Evolutionary conservation across 2,329 filamentous ascomycete genomes (phyloP).

Genomic region (Pezicula rhizophila): DNA sequence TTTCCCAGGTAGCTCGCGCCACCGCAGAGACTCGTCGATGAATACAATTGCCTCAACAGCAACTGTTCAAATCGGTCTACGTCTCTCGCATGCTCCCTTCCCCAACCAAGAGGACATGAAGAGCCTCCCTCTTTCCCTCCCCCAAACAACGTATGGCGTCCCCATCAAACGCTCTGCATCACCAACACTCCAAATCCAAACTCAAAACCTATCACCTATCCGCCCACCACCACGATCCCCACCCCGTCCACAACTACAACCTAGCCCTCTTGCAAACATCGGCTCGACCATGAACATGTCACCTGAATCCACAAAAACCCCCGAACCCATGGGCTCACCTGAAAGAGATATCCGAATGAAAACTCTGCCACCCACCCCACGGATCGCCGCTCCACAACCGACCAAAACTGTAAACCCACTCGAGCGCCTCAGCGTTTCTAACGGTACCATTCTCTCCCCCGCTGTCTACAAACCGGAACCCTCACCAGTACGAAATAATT

Average conservation of each 20-base stretch:
- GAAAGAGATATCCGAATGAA: constrained; percentile 9
- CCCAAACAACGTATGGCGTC: constrained; percentile 30
- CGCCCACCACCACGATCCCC: constrained; percentile 2
- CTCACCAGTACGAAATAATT: too few species aligned
- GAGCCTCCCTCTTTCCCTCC: constrained; percentile 19
- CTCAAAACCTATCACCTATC: neutral
- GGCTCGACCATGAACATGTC: neutral
- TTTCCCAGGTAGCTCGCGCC: constrained; percentile 12
- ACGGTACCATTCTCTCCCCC: too few species aligned
- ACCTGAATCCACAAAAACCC: constrained; percentile 2
- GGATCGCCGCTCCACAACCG: constrained; percentile 6
- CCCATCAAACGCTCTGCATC: constrained; percentile 25
- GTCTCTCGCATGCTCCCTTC: constrained; percentile 48
- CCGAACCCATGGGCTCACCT: constrained; percentile 6
- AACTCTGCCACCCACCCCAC: constrained; percentile 16
- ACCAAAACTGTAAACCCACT: too few species aligned
- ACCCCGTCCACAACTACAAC: constrained; percentile 3
- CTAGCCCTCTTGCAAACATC: constrained; percentile 3
- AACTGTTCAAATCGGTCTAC: constrained; percentile 66
- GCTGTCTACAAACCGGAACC: too few species aligned
- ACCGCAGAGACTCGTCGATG: constrained; percentile 49
- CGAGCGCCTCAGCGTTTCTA: too few species aligned
- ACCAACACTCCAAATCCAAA: constrained; percentile 7
- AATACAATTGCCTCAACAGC: constrained; percentile 49
- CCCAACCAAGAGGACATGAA: constrained; percentile 8